These are phyloP conservation scores for Casuarina cunninghamiana DNA, from an alignment of 306 rosid genomes.

Conservation along the genomic window DNA sequence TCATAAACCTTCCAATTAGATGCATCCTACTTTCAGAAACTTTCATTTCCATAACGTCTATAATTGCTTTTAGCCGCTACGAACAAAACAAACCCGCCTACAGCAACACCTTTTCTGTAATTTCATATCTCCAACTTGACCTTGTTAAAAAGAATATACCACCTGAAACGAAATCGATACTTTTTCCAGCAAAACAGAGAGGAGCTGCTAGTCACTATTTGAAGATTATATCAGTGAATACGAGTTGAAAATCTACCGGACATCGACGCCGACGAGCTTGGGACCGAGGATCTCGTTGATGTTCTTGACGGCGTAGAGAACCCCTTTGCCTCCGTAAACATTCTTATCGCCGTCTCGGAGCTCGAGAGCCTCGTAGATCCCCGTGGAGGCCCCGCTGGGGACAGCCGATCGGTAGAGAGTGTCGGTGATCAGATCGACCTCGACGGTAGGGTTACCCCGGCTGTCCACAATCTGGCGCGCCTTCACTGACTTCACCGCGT, in stretches of 20 bases:
- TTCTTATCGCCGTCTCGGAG: conserved; percentile 83
- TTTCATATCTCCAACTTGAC: background rate
- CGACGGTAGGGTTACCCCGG: conserved; percentile 94
- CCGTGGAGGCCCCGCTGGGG: conserved; percentile 97
- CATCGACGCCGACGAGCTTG: conserved; percentile 81
- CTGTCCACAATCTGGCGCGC: conserved; percentile 97
- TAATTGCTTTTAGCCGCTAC: too few species aligned
- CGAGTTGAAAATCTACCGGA: conserved; percentile 43
- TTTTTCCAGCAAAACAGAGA: conserved; percentile 5
- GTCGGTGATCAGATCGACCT: conserved; percentile 89
- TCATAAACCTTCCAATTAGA: background rate
- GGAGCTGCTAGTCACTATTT: background rate
- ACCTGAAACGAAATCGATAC: background rate
- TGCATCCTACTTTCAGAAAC: background rate
- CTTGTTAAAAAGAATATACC: background rate
- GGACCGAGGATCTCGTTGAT: conserved; percentile 79
- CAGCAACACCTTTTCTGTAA: background rate
- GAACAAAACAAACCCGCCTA: background rate
- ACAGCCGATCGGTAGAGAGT: conserved; percentile 90
- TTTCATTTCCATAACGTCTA: too few species aligned
- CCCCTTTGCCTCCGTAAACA: conserved; percentile 93
- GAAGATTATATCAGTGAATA: background rate
- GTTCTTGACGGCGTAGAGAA: conserved; percentile 77
- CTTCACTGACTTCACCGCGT: conserved; percentile 63
- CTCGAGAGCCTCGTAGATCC: conserved; percentile 97